phyloP scores from a whole-genome alignment of 768 basidiomycete species.

The Hydnum rufescens region DNA sequence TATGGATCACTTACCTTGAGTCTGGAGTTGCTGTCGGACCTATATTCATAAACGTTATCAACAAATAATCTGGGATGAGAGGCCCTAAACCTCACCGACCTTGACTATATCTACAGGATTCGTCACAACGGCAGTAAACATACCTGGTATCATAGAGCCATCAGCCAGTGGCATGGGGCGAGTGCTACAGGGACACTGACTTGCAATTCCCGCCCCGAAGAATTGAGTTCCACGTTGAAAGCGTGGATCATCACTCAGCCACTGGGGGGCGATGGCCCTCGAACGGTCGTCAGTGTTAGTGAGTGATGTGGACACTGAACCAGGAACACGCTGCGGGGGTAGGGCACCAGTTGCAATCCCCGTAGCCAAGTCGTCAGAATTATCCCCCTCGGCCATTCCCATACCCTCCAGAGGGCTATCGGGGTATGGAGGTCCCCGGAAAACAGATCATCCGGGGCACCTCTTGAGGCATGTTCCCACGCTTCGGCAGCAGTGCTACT shows the following conservation, averaged over 20 bases:
- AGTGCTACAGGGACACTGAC: constrained; percentile 11
- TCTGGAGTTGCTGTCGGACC: constrained; percentile 1
- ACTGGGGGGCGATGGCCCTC: background rate
- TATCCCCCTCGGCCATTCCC: background rate
- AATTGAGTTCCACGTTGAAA: constrained; percentile 17
- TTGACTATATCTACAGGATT: constrained; percentile 22
- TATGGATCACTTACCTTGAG: background rate
- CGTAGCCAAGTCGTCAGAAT: too few relatives aligned
- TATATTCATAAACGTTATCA: background rate
- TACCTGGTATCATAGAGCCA: constrained; percentile 13
- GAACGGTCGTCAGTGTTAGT: background rate
- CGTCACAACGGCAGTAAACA: constrained; percentile 19
- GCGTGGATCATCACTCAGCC: background rate
- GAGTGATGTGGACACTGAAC: too few relatives aligned
- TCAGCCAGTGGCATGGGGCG: background rate
- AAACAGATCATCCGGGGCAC: too few relatives aligned
- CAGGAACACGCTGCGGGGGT: too few relatives aligned
- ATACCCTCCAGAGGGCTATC: background rate
- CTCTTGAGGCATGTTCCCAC: too few relatives aligned
- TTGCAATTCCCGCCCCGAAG: constrained; percentile 16
- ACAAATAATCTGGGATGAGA: background rate
- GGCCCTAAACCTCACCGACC: constrained; percentile 7
- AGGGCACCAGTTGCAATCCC: too few relatives aligned
- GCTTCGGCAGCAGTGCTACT: too few relatives aligned
- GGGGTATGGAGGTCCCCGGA: background rate